Conservation (phyloP, 176 grass and related monocot species). For the Cenchrus purpureus region DNA sequence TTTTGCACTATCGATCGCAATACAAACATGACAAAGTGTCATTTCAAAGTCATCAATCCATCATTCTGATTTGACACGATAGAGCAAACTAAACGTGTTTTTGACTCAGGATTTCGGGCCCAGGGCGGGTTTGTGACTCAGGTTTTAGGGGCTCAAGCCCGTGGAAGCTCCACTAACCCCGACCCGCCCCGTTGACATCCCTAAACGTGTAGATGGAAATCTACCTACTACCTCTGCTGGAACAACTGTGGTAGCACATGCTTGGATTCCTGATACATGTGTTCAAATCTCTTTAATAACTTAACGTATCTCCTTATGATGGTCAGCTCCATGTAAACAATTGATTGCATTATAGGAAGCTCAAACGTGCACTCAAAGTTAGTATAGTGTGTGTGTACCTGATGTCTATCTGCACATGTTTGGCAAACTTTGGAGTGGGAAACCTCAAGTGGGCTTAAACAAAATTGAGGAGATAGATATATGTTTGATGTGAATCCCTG, state of each 20-base stretch:
- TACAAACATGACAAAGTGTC: not conserved
- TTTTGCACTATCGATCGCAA: not conserved
- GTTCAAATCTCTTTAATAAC: constrained; percentile 9
- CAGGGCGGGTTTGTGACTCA: too few species aligned
- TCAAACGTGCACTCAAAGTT: constrained; percentile 44
- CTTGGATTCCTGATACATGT: constrained; percentile 22
- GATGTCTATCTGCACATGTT: constrained; percentile 3
- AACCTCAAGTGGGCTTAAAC: not conserved
- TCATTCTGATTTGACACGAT: not conserved
- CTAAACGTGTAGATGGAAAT: not conserved
- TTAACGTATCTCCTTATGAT: not conserved
- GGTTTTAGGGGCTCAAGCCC: too few species aligned
- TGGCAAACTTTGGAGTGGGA: not conserved
- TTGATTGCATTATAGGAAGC: constrained; percentile 7
- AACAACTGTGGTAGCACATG: constrained; percentile 20
- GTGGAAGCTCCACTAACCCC: too few species aligned
- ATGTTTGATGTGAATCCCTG: not conserved
- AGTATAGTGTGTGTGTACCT: not conserved
- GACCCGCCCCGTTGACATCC: too few species aligned
- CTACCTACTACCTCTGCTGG: not conserved
- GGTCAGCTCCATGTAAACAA: not conserved
- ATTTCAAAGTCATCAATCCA: not conserved
- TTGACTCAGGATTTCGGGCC: too few species aligned
- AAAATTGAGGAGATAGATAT: not conserved
- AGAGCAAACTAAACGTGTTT: not conserved